These are phyloP conservation scores for Hippophae tibetana DNA, from an alignment of 306 rosid genomes.

Conservation along the genomic window DNA sequence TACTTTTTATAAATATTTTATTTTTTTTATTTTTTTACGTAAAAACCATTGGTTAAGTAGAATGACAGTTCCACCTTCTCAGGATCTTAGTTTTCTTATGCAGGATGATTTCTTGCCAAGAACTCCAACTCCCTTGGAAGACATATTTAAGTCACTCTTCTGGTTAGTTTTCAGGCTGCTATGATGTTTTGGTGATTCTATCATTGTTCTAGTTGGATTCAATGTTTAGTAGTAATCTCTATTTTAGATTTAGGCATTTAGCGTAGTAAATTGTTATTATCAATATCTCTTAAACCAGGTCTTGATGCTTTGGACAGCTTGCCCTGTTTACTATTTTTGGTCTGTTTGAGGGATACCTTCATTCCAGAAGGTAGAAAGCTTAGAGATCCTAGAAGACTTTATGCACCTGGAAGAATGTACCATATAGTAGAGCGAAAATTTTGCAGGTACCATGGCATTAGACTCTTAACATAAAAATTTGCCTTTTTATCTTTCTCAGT, in stretches of 20 bases:
- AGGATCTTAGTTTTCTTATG: constrained; percentile 4
- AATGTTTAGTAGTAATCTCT: neutral
- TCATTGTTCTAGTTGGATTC: neutral
- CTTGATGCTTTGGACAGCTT: constrained; percentile 76
- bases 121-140: constrained; percentile 89
- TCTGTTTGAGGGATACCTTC: constrained; percentile 94
- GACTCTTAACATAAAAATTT: neutral
- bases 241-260: constrained; percentile 20
- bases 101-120: constrained; percentile 98
- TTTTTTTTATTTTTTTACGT: neutral
- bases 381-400: constrained; percentile 81
- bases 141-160: constrained; percentile 79
- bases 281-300: constrained; percentile 52
- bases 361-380: constrained; percentile 80
- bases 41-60: neutral
- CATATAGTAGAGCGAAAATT: constrained; percentile 84
- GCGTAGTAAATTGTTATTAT: constrained; percentile 32
- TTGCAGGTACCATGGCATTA: constrained; percentile 58
- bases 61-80: constrained; percentile 9
- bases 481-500: neutral
- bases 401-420: constrained; percentile 90
- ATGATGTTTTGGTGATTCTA: constrained; percentile 4
- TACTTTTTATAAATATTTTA: neutral
- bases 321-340: constrained; percentile 86
- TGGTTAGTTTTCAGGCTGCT: constrained; percentile 43